phyloP scores from a whole-genome alignment of 441 rosid genomes.

The Erodium moschatum region DNA sequence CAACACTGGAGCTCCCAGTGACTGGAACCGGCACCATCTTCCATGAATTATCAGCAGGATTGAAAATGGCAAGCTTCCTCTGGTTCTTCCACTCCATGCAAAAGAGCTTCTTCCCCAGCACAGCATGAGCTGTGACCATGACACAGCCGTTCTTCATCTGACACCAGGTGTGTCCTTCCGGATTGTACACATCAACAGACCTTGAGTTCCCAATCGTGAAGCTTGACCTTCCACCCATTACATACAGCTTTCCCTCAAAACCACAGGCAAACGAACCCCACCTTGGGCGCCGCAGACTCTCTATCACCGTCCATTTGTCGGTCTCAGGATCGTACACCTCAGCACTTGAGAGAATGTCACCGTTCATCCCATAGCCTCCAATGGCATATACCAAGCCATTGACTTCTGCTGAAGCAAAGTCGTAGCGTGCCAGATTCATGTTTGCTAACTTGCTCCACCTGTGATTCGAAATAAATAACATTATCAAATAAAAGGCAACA shows the following conservation, averaged over 20 bases:
- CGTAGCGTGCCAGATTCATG: slow-evolving; percentile 75
- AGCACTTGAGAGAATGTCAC: slow-evolving; percentile 64
- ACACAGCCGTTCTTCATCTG: slow-evolving; percentile 81
- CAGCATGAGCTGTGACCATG: slow-evolving; percentile 95
- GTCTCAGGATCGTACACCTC: slow-evolving; percentile 74
- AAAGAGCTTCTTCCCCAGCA: slow-evolving; percentile 62
- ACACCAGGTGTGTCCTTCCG: slow-evolving; percentile 54
- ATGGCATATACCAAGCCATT: too few species aligned
- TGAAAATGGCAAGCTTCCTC: slow-evolving; percentile 61
- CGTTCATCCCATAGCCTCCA: slow-evolving; percentile 23
- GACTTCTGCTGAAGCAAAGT: slow-evolving; percentile 57
- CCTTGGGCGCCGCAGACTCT: slow-evolving; percentile 78
- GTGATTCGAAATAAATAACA: slow-evolving; percentile 17
- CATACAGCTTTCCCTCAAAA: slow-evolving; percentile 73
- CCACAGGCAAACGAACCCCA: slow-evolving; percentile 86
- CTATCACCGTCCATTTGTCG: slow-evolving; percentile 54
- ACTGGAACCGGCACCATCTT: slow-evolving; percentile 73
- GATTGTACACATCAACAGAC: slow-evolving; percentile 71
- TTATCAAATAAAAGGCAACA: background rate
- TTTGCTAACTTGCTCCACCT: slow-evolving; percentile 81
- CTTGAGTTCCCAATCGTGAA: slow-evolving; percentile 89
- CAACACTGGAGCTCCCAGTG: slow-evolving; percentile 62
- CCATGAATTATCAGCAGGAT: slow-evolving; percentile 69
- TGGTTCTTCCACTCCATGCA: slow-evolving; percentile 97
- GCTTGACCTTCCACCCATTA: slow-evolving; percentile 94